Percentiles rank a stretch among this genome's conserved stretches.
phyloP scores from a whole-genome alignment of 2,329 filamentous ascomycete species.

The Coniochaeta sp. region DNA sequence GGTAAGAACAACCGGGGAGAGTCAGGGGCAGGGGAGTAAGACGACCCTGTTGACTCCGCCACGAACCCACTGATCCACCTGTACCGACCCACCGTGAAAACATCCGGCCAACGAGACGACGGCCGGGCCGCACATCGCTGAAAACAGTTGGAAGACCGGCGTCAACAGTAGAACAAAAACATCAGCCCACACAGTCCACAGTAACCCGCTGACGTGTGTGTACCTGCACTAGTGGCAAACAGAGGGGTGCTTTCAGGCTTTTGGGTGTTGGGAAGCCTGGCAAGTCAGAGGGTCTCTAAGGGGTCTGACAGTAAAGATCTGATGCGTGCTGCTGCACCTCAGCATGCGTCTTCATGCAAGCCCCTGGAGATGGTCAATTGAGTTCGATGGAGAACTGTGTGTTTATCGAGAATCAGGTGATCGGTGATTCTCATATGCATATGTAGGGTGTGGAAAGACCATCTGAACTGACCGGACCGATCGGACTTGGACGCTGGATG shows the following conservation, averaged over 20 bases:
- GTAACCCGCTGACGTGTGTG: conserved; percentile 1
- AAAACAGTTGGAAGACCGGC: not conserved
- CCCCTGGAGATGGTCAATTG: not conserved
- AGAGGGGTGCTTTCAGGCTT: not conserved
- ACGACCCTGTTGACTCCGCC: not conserved
- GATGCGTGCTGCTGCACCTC: not conserved
- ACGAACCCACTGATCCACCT: not conserved
- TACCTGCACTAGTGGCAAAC: conserved; percentile 4
- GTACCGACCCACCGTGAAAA: not conserved
- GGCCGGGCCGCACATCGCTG: not conserved
- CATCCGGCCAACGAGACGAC: not conserved
- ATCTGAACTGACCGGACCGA: not conserved
- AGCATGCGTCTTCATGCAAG: not conserved
- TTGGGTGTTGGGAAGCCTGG: not conserved
- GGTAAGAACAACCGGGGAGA: not conserved
- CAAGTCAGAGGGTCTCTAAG: not conserved
- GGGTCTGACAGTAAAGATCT: not conserved
- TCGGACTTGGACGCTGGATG: too few species aligned
- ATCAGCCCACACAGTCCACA: not conserved
- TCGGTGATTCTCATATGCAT: not conserved
- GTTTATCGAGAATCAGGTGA: not conserved
- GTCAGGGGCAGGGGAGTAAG: not conserved
- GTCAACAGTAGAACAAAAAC: not conserved
- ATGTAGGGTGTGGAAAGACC: not conserved
- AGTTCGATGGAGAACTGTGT: too few species aligned